Evolutionary conservation across 2,329 filamentous ascomycete species (phyloP), one percentile per base, ranked within the genome.

Genomic region (Acephala macrosclerotiorum): DNA sequence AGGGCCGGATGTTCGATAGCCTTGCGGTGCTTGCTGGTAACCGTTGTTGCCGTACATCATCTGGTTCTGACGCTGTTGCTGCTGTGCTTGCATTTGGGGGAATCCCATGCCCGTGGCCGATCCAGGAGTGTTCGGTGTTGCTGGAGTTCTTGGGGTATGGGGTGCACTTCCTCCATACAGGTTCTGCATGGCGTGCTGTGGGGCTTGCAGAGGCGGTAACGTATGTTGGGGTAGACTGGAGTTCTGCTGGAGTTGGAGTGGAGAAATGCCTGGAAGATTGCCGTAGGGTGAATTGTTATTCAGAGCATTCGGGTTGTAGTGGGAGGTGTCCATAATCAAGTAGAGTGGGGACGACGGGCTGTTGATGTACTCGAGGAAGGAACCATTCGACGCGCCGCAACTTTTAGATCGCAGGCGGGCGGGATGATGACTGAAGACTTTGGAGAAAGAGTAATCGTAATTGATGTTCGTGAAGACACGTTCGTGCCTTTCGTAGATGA

Each of bases 41-140:
- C 29, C 29, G n/a, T 64, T 69, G 40, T 70, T 74, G 25, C 59
- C 62, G 22, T 69, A 68, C 72, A 75, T 75, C 69, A 74, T 74
- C 59, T 75, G 71, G 42, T 75, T 68, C 47, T 67, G 68, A 58
- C 72, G 73, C 25, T 70, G 69, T 36, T 67, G 67, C 62, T 57
- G 47, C 59, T 76, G 74, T 9, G 53, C 65, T 25, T 85, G 83
- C 82, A 89, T 87, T 64, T 82, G 80, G 20, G 29, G 55, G 75
- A 79, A 83, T 18, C 82, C 80, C 81, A 88, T 83, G 73, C 80
- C 83, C 75, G 79, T 82, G 60, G 80, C 79, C 42, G 86, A 85
- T 64, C 83, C 85, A 42, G 87, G 86, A 33, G 87, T 87, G 75
- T 87, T 88, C 42, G 87, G 87, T 18, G 87, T 88, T n/a, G 85